These are phyloP conservation scores for Aspergillus sp. DNA, from an alignment of 2,329 filamentous ascomycete species.

Conservation along the genomic window DNA sequence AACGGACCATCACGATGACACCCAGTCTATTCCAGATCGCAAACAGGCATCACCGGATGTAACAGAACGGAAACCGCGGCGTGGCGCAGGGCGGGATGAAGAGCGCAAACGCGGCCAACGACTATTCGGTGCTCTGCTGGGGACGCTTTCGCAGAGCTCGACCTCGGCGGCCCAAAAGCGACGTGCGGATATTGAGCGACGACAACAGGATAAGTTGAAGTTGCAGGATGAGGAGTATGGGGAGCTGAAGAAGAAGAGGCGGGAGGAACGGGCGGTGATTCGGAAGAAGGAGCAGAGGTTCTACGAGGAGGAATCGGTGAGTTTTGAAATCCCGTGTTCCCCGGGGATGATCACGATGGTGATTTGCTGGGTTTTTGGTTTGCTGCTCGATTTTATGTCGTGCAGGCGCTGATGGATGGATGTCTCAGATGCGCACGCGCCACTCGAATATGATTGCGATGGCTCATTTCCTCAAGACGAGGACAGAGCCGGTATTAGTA, in stretches of 20 bases:
- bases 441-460: slow-evolving; percentile 71
- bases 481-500: slow-evolving; percentile 72
- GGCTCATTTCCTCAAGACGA: slow-evolving; percentile 74
- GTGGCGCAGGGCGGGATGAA: slow-evolving; percentile 53
- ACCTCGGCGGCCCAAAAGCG: slow-evolving; percentile 65
- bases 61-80: slow-evolving; percentile 21
- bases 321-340: slow-evolving; percentile 37
- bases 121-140: slow-evolving; percentile 80
- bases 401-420: slow-evolving; percentile 27
- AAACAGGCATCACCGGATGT: slow-evolving; percentile 28
- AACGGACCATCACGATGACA: slow-evolving; percentile 25
- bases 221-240: slow-evolving; percentile 72
- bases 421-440: slow-evolving; percentile 67
- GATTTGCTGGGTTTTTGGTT: neutral
- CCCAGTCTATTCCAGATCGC: slow-evolving; percentile 24
- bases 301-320: slow-evolving; percentile 75
- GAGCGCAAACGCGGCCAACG: slow-evolving; percentile 84
- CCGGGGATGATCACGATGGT: neutral
- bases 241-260: slow-evolving; percentile 65
- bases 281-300: slow-evolving; percentile 70
- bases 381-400: neutral
- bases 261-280: slow-evolving; percentile 61
- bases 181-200: slow-evolving; percentile 78
- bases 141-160: slow-evolving; percentile 73
- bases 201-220: slow-evolving; percentile 77